phyloP scores from a whole-genome alignment of 2,329 filamentous ascomycete genomes.

The Hortaea sp. region DNA sequence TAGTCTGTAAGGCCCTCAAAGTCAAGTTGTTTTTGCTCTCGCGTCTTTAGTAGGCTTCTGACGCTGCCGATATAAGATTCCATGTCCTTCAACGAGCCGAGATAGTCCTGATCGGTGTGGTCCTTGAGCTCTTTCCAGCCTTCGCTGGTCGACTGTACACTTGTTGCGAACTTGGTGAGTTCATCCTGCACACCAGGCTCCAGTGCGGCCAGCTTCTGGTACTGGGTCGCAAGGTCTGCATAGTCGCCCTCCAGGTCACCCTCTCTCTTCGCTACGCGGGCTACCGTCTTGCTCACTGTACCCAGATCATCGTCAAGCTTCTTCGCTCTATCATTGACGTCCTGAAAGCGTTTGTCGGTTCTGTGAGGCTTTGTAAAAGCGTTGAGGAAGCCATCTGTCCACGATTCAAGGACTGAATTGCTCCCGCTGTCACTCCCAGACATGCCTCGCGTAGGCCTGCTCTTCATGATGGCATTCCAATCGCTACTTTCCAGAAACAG shows the following conservation, averaged over 20 bases:
- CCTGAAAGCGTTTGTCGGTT: conserved; percentile 85
- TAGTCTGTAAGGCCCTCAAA: conserved; percentile 95
- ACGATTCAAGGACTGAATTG: conserved; percentile 79
- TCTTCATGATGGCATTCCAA: conserved; percentile 94
- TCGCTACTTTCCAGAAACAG: conserved; percentile 86
- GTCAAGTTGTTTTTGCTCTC: conserved; percentile 96
- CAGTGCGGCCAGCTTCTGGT: conserved; percentile 81
- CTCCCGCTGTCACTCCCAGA: conserved; percentile 35
- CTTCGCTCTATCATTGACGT: conserved; percentile 83
- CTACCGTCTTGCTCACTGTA: conserved; percentile 92
- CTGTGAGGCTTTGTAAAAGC: conserved; percentile 95
- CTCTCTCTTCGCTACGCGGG: conserved; percentile 78
- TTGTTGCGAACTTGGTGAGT: conserved; percentile 76
- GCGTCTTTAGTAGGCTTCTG: conserved; percentile 78
- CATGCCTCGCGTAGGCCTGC: conserved; percentile 55
- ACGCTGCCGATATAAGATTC: conserved; percentile 83
- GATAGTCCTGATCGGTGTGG: conserved; percentile 89
- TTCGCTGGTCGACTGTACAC: conserved; percentile 70
- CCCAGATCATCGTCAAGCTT: conserved; percentile 89
- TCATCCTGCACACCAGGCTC: conserved; percentile 78
- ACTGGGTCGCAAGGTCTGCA: conserved; percentile 81
- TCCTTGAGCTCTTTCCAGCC: conserved; percentile 77
- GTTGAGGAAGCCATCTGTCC: conserved; percentile 93
- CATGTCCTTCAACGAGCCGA: conserved; percentile 89
- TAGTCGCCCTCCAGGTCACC: conserved; percentile 81